These are phyloP conservation scores for Beta macrorhiza DNA, from an alignment of 179 eudicot genomes.

Conservation along the genomic window DNA sequence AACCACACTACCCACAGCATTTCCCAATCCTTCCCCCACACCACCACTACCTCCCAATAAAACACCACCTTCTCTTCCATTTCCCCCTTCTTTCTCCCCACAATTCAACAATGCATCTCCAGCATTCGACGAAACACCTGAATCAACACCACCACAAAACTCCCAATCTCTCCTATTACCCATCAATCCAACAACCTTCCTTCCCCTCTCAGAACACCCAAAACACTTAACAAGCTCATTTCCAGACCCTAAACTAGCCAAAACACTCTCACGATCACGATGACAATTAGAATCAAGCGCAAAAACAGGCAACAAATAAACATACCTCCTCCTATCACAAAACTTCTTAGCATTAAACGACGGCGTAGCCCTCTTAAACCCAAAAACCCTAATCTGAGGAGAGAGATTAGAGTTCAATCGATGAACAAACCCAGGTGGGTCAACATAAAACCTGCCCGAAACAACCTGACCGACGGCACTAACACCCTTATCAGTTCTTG, in stretches of 20 bases:
- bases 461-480: conserved; percentile 88
- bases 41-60: not conserved
- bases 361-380: conserved; percentile 63
- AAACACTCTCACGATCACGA: conserved; percentile 80
- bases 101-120: conserved; percentile 20
- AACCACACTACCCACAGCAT: not conserved
- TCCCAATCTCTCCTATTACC: conserved; percentile 50
- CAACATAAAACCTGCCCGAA: conserved; percentile 81
- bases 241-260: conserved; percentile 75
- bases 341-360: conserved; percentile 78
- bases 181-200: conserved; percentile 77
- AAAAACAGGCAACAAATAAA: conserved; percentile 79
- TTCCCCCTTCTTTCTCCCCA: conserved; percentile 4
- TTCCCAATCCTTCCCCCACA: not conserved
- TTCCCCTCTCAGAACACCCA: conserved; percentile 81
- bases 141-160: conserved; percentile 15
- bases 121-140: conserved; percentile 41
- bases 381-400: conserved; percentile 67
- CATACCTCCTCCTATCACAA: conserved; percentile 79
- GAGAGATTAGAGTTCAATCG: conserved; percentile 51
- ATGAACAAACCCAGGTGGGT: conserved; percentile 72
- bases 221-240: conserved; percentile 70
- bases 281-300: conserved; percentile 75
- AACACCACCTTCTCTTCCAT: conserved; percentile 13
- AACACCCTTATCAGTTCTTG: conserved; percentile 91